A percentile compares a stretch with the other conserved stretches of the same genome.
These are phyloP conservation scores for Apiospora malaysiana DNA, from an alignment of 2,329 filamentous ascomycete genomes.

Conservation along the genomic window DNA sequence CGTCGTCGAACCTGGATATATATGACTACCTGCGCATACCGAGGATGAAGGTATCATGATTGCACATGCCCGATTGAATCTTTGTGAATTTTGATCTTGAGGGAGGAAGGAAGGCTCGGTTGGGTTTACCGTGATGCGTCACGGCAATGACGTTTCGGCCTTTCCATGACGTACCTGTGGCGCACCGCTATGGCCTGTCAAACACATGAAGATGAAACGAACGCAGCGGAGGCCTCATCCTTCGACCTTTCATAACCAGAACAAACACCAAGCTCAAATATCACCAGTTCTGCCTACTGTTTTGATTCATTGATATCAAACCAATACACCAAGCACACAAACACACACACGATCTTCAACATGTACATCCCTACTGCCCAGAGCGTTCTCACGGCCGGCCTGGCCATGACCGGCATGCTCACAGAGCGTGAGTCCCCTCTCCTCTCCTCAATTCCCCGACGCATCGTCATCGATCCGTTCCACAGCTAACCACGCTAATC, in stretches of 20 bases:
- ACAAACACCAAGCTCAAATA: neutral
- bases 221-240: neutral
- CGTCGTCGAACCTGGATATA: neutral
- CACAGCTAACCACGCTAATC: neutral
- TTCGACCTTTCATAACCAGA: neutral
- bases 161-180: slow-evolving; percentile 14
- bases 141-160: slow-evolving; percentile 3
- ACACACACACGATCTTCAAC: neutral
- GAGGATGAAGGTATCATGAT: neutral
- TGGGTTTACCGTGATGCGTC: neutral
- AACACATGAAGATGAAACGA: neutral
- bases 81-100: neutral
- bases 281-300: neutral
- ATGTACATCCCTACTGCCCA: slow-evolving; percentile 40
- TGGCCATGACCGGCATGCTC: slow-evolving; percentile 33
- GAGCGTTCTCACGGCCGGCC: slow-evolving; percentile 36
- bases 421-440: slow-evolving; percentile 31
- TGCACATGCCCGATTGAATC: neutral
- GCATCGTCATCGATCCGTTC: no score
- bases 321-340: no score
- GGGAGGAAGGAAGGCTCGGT: neutral
- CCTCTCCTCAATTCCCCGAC: neutral
- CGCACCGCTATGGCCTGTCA: neutral
- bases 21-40: neutral
- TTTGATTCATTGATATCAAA: neutral